These are phyloP conservation scores for Pseudovirgaria hyperparasitica DNA, from an alignment of 2,329 filamentous ascomycete species.

Conservation along the genomic window DNA sequence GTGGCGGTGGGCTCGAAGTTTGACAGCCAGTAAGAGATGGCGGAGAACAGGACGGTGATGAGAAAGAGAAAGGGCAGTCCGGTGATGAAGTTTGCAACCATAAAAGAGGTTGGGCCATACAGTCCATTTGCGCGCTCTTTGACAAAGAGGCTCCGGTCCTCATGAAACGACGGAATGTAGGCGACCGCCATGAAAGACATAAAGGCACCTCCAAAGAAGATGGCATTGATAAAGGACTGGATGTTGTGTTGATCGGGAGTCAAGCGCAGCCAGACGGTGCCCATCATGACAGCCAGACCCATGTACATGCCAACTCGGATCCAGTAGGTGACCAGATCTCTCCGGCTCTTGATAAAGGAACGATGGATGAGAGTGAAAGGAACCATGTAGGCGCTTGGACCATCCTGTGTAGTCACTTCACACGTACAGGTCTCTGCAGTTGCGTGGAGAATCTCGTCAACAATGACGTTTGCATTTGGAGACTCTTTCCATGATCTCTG, in stretches of 20 bases:
- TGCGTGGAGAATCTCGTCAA: conserved; percentile 14
- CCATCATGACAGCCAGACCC: conserved; percentile 66
- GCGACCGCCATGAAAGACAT: conserved; percentile 44
- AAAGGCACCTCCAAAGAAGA: conserved; percentile 37
- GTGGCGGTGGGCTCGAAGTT: conserved; percentile 52
- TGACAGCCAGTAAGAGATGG: conserved; percentile 62
- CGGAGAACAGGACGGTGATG: conserved; percentile 59
- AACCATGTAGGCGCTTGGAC: conserved; percentile 34
- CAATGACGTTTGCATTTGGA: conserved; percentile 13
- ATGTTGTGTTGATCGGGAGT: conserved; percentile 54
- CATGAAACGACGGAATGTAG: conserved; percentile 67
- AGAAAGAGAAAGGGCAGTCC: conserved; percentile 66
- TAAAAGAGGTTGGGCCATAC: conserved; percentile 56
- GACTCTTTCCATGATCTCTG: conserved; percentile 42
- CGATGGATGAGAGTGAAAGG: conserved; percentile 55
- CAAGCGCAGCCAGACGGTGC: conserved; percentile 67
- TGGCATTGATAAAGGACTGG: conserved; percentile 64
- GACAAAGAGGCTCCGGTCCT: conserved; percentile 56
- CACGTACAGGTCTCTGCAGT: too few species aligned
- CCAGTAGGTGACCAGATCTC: conserved; percentile 69
- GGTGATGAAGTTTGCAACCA: conserved; percentile 64
- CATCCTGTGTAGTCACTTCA: too few species aligned
- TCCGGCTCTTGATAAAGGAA: conserved; percentile 67
- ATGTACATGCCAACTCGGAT: conserved; percentile 70
- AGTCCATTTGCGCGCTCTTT: conserved; percentile 70